Conservation (phyloP, 352 stramenopile species). For the Phytopythium cucurbitacearum region DNA sequence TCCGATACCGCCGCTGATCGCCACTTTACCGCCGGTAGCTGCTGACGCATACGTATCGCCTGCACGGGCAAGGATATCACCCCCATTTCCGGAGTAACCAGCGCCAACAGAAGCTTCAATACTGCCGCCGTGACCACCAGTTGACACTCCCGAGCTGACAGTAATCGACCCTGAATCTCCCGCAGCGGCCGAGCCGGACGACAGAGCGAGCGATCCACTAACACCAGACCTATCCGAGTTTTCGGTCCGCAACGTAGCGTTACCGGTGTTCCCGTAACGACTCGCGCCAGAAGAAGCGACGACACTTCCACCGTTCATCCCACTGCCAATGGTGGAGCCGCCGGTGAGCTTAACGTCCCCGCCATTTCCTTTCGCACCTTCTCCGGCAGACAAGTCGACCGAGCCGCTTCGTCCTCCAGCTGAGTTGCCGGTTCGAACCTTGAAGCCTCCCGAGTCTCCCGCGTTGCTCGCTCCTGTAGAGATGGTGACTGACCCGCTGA, state of each 20-base stretch:
- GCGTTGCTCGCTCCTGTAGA: constrained; percentile 45
- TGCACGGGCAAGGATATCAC: constrained; percentile 63
- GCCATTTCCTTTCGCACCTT: constrained; percentile 49
- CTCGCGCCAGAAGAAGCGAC: constrained; percentile 72
- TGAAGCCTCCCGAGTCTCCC: constrained; percentile 56
- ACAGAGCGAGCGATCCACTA: constrained; percentile 66
- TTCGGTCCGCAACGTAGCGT: constrained; percentile 65
- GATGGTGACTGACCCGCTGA: constrained; percentile 69
- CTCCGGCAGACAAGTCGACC: constrained; percentile 47
- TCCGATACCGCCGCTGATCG: constrained; percentile 37
- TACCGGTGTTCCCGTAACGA: constrained; percentile 64
- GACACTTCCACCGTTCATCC: constrained; percentile 73
- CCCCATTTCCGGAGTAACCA: constrained; percentile 45
- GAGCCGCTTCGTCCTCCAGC: constrained; percentile 34
- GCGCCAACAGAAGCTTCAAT: constrained; percentile 61
- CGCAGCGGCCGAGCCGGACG: constrained; percentile 44
- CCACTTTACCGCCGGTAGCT: constrained; percentile 43
- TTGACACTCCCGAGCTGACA: constrained; percentile 63
- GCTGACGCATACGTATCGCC: constrained; percentile 44
- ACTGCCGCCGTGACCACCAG: constrained; percentile 52
- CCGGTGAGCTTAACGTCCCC: constrained; percentile 68
- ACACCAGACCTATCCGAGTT: constrained; percentile 70
- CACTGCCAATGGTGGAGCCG: constrained; percentile 35
- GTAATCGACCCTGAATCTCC: constrained; percentile 69
- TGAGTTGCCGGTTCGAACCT: constrained; percentile 54